These are phyloP conservation scores for Beauveria australis DNA, from an alignment of 2,329 filamentous ascomycete species.

Conservation along the genomic window DNA sequence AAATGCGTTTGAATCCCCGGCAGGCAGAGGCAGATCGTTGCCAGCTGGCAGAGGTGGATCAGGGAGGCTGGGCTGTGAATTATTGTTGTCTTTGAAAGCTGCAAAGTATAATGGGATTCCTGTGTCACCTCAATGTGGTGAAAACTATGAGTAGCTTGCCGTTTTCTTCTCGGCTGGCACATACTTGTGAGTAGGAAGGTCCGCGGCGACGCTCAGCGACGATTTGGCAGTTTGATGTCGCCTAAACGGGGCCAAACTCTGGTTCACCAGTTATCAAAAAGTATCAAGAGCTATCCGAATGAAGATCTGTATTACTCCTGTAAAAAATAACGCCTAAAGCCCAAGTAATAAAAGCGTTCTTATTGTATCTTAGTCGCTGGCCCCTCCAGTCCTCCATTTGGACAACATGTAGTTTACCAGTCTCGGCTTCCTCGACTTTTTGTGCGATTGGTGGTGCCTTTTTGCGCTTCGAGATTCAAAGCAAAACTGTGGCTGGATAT, in stretches of 20 bases:
- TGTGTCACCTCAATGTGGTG: background rate
- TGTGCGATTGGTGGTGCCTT: background rate
- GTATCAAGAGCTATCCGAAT: too few relatives aligned
- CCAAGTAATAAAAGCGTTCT: background rate
- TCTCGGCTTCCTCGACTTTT: background rate
- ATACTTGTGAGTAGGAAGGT: background rate
- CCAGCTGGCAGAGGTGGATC: slow-evolving; percentile 6
- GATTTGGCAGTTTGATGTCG: background rate
- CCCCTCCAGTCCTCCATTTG: slow-evolving; percentile 3
- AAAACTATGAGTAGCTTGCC: background rate
- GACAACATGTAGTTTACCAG: background rate
- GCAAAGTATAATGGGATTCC: too few relatives aligned
- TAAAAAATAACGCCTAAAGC: background rate
- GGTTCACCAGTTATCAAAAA: too few relatives aligned
- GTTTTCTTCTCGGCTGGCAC: background rate
- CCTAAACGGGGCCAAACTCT: background rate
- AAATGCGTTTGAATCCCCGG: background rate
- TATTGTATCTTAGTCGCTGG: background rate
- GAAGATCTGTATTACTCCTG: background rate
- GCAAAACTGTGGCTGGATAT: slow-evolving; percentile 2
- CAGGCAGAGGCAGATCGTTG: slow-evolving; percentile 1
- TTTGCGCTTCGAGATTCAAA: background rate
- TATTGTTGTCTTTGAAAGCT: background rate
- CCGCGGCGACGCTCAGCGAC: background rate
- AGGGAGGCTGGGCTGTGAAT: slow-evolving; percentile 1